Evolutionary conservation across 805 yeast genomes (phyloP).

Genomic region (Teunomyces aglyptinius): DNA sequence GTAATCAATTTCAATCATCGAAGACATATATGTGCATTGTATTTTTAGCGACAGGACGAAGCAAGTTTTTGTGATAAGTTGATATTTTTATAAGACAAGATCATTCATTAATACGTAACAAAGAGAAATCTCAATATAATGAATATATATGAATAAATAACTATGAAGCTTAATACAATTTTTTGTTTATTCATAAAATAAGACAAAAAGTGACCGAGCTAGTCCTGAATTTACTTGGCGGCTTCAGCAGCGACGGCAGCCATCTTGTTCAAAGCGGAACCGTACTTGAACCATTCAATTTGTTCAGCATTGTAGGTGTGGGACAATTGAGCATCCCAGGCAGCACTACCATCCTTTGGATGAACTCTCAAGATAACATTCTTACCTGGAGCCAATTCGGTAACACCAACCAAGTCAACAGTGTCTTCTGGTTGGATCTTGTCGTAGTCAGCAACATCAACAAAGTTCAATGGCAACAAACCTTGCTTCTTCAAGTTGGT

Average conservation of each 20-base stretch:
- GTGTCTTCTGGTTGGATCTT: slow-evolving; percentile 88
- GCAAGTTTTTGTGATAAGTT: no score
- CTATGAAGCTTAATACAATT: slow-evolving; percentile 4
- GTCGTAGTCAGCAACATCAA: slow-evolving; percentile 86
- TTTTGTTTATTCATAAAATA: slow-evolving; percentile 3
- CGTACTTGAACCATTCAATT: slow-evolving; percentile 98
- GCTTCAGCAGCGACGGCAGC: slow-evolving; percentile 34
- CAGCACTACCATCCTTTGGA: slow-evolving; percentile 64
- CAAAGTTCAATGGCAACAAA: slow-evolving; percentile 93
- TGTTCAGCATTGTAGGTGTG: slow-evolving; percentile 97
- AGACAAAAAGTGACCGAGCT: slow-evolving; percentile 1
- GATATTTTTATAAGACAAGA: no score
- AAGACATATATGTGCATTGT: no score
- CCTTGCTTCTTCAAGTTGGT: slow-evolving; percentile 99
- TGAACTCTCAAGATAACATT: slow-evolving; percentile 73
- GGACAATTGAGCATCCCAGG: slow-evolving; percentile 88
- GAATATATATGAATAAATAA: slow-evolving; percentile 4
- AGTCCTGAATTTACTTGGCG: slow-evolving; percentile 2
- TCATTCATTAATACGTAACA: not conserved
- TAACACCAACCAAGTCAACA: slow-evolving; percentile 82
- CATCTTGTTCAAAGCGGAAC: slow-evolving; percentile 98
- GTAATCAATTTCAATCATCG: no score
- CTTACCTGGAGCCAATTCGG: slow-evolving; percentile 90
- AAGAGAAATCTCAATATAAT: not conserved
- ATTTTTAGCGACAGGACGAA: no score